Evolutionary conservation across 2,329 filamentous ascomycete genomes (phyloP).

Genomic region (Arthrobotrys entomopaga): DNA sequence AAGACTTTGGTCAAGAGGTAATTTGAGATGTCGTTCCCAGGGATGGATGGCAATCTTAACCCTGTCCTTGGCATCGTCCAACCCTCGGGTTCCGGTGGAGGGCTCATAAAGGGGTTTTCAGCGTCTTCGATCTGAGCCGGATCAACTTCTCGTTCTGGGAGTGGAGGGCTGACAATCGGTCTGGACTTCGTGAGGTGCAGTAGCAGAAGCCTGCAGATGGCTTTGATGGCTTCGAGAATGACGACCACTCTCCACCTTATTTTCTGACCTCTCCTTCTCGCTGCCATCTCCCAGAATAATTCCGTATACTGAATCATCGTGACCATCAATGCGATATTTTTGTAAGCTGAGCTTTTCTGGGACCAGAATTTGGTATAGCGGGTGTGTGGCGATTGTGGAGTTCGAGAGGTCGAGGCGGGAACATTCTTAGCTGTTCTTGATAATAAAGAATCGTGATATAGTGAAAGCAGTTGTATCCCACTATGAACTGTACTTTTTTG

Average conservation of each 20-base stretch:
- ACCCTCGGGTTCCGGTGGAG: slow-evolving; percentile 66
- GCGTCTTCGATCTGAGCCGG: slow-evolving; percentile 69
- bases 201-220: slow-evolving; percentile 60
- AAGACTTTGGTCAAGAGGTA: slow-evolving; percentile 91
- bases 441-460: slow-evolving; percentile 92
- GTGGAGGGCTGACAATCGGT: slow-evolving; percentile 80
- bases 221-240: slow-evolving; percentile 73
- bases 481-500: slow-evolving; percentile 73
- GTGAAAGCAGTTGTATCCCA: slow-evolving; percentile 84
- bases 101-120: slow-evolving; percentile 57
- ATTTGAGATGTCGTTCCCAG: slow-evolving; percentile 79
- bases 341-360: slow-evolving; percentile 74
- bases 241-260: slow-evolving; percentile 88
- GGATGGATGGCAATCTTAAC: slow-evolving; percentile 82
- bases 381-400: slow-evolving; percentile 67
- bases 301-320: slow-evolving; percentile 96
- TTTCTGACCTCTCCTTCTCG: slow-evolving; percentile 83
- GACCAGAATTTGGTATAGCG: slow-evolving; percentile 77
- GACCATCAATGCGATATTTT: slow-evolving; percentile 80
- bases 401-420: slow-evolving; percentile 61
- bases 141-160: slow-evolving; percentile 86
- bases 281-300: slow-evolving; percentile 96
- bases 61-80: slow-evolving; percentile 97
- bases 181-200: slow-evolving; percentile 65
- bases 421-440: slow-evolving; percentile 71